Conservation (phyloP, 495 filamentous ascomycete species). For the Hyphodiscus hymeniophilus region DNA sequence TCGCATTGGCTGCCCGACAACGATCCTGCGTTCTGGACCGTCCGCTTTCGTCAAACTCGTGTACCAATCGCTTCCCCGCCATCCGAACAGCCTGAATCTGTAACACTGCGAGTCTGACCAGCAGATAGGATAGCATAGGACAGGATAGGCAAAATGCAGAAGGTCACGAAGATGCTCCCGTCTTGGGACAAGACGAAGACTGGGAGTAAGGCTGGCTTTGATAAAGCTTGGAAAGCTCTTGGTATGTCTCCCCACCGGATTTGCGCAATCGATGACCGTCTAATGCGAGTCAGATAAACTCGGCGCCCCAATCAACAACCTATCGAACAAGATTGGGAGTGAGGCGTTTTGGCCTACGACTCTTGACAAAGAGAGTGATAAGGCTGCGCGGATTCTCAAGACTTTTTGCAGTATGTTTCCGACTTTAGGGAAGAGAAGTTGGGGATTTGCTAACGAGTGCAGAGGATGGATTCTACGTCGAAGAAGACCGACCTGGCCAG, state of each 20-base stretch:
- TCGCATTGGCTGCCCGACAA: no score
- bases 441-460: constrained; percentile 8
- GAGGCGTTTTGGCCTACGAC: constrained; percentile 79
- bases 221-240: constrained; percentile 30
- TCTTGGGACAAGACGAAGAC: constrained; percentile 32
- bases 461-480: constrained; percentile 39
- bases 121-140: not conserved
- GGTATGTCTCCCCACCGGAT: not conserved
- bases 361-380: constrained; percentile 74
- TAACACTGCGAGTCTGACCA: no score
- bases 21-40: no score
- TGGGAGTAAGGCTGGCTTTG: constrained; percentile 36
- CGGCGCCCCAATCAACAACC: constrained; percentile 62
- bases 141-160: constrained; percentile 18
- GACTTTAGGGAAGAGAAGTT: not conserved
- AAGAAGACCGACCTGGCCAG: constrained; percentile 13
- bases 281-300: constrained; percentile 39
- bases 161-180: constrained; percentile 19
- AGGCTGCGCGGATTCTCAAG: constrained; percentile 70
- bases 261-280: not conserved
- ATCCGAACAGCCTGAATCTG: constrained; percentile 1
- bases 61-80: constrained; percentile 7
- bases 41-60: not conserved
- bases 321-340: constrained; percentile 63
- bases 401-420: constrained; percentile 60